These are phyloP conservation scores for Arthrobotrys megalospora DNA, from an alignment of 2,329 filamentous ascomycete genomes.

Conservation along the genomic window DNA sequence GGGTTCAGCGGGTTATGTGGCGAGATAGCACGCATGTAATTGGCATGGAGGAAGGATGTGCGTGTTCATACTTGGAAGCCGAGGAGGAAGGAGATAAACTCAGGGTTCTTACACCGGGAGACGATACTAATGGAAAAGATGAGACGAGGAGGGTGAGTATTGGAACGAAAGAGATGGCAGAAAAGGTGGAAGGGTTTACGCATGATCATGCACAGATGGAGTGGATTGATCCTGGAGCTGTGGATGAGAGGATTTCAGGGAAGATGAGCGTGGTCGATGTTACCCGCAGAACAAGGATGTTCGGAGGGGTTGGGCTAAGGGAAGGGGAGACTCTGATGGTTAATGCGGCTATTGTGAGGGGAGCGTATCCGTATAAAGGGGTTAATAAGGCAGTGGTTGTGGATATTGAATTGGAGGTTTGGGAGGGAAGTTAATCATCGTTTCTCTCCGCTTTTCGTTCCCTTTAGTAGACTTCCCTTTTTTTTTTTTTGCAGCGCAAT, in stretches of 20 bases:
- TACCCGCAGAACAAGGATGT: conserved; percentile 44
- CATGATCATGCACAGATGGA: conserved; percentile 56
- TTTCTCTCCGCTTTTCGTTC: not conserved
- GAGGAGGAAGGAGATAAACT: conserved; percentile 15
- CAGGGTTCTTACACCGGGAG: not conserved
- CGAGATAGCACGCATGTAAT: conserved; percentile 66
- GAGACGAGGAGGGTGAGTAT: not conserved
- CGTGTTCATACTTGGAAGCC: conserved; percentile 27
- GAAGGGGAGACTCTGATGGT: conserved; percentile 59
- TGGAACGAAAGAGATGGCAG: conserved; percentile 17
- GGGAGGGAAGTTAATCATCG: conserved; percentile 22
- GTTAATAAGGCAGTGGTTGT: conserved; percentile 50
- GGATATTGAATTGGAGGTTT: conserved; percentile 51
- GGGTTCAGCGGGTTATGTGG: conserved; percentile 77
- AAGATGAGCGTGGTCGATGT: conserved; percentile 51
- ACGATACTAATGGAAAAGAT: not conserved
- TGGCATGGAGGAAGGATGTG: conserved; percentile 54
- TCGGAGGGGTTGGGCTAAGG: conserved; percentile 47
- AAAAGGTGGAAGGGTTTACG: conserved; percentile 9
- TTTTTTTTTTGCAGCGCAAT: not conserved
- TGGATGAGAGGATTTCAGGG: conserved; percentile 38
- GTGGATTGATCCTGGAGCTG: conserved; percentile 49
- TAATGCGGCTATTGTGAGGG: conserved; percentile 39
- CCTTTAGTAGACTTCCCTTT: not conserved
- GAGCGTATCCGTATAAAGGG: conserved; percentile 30